A percentile compares a stretch with the other conserved stretches of the same genome.
phyloP scores from a whole-genome alignment of 106 monocot species.

The Phalaenopsis equestris region DNA sequence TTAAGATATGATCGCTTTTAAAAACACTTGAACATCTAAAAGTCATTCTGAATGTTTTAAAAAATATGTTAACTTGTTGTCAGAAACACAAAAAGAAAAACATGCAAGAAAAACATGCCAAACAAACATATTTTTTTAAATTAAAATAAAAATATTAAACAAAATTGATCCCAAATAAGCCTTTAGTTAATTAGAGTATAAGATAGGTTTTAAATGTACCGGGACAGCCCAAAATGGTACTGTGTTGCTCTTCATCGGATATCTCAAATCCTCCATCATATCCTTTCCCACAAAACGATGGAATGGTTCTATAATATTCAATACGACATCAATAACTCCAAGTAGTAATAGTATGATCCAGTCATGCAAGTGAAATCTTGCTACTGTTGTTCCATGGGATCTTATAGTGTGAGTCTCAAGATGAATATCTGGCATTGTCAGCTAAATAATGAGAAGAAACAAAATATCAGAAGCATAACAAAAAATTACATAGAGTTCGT shows the following conservation, averaged over 20 bases:
- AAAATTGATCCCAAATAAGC: too few species aligned
- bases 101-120: too few species aligned
- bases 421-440: constrained; percentile 18
- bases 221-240: constrained; percentile 70
- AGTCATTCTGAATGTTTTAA: too few species aligned
- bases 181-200: neutral
- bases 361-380: constrained; percentile 33
- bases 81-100: too few species aligned
- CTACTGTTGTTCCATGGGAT: constrained; percentile 34
- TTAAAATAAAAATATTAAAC: too few species aligned
- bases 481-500: neutral
- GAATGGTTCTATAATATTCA: constrained; percentile 44
- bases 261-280: constrained; percentile 56
- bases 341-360: constrained; percentile 45
- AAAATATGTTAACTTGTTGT: too few species aligned
- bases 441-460: constrained; percentile 1
- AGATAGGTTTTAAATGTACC: constrained; percentile 14
- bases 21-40: too few species aligned
- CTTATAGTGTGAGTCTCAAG: constrained; percentile 21
- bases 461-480: neutral
- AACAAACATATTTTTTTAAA: too few species aligned
- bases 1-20: too few species aligned
- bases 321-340: constrained; percentile 15
- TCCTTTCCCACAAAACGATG: constrained; percentile 57
- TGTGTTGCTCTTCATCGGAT: constrained; percentile 51